Evolutionary conservation across 1,139 yeast species (phyloP).

Genomic region (Spathaspora sp.): DNA sequence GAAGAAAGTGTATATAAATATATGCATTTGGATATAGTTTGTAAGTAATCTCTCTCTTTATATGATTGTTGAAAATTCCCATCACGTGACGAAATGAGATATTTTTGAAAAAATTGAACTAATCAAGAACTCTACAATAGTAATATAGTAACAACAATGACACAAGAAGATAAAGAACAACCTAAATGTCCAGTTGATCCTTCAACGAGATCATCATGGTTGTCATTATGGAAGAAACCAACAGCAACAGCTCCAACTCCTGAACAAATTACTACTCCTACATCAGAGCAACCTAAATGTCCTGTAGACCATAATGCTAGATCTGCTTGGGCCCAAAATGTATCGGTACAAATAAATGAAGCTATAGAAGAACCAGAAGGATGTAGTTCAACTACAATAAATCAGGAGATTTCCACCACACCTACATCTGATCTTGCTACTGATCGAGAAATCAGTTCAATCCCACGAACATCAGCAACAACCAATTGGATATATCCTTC

Average conservation of each 20-base stretch:
- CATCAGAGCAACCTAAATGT: constrained; percentile 42
- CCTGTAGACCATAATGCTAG: constrained; percentile 70
- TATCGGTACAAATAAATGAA: constrained; percentile 31
- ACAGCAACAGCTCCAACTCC: neutral
- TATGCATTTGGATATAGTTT: too few species aligned
- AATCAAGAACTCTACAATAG: neutral
- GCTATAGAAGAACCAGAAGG: constrained; percentile 44
- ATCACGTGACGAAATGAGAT: neutral
- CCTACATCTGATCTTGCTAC: constrained; percentile 48
- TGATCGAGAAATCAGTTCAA: constrained; percentile 77
- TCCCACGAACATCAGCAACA: constrained; percentile 70
- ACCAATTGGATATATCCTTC: constrained; percentile 93
- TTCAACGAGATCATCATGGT: constrained; percentile 51
- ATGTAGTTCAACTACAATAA: constrained; percentile 46
- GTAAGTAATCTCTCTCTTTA: neutral
- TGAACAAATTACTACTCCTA: neutral
- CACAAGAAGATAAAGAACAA: constrained; percentile 12
- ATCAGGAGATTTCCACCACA: constrained; percentile 16
- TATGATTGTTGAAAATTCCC: neutral
- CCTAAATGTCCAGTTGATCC: constrained; percentile 30
- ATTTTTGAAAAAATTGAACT: neutral
- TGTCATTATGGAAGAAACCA: constrained; percentile 13
- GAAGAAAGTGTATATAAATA: constrained; percentile 15
- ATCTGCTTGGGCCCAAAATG: constrained; percentile 52
- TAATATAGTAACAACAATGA: constrained; percentile 6